A percentile compares a stretch with the other conserved stretches of the same genome.
Evolutionary conservation across 805 yeast species (phyloP).

Genomic region (Candida montana): DNA sequence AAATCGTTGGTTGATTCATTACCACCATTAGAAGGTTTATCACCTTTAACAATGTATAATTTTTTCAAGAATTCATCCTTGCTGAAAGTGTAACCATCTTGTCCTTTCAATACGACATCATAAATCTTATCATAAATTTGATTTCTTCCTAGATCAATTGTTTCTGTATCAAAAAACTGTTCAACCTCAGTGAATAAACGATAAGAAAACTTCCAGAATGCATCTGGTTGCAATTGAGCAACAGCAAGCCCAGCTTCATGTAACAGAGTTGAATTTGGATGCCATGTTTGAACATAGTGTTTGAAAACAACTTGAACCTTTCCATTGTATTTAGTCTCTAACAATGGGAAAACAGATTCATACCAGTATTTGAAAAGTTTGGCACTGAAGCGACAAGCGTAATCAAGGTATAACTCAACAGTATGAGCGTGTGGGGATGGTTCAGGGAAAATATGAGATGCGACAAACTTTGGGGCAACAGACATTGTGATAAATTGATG

Average conservation of each 20-base stretch:
- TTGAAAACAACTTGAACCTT: conserved; percentile 57
- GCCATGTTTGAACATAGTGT: conserved; percentile 90
- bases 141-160: conserved; percentile 46
- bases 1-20: conserved; percentile 55
- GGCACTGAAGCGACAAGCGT: conserved; percentile 71
- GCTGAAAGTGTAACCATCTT: conserved; percentile 17
- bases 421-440: conserved; percentile 25
- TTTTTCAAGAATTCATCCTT: conserved; percentile 29
- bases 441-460: conserved; percentile 21
- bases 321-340: conserved; percentile 41
- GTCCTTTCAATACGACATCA: conserved; percentile 41
- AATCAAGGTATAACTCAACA: conserved; percentile 66
- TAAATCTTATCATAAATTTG: conserved; percentile 51
- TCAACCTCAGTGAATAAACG: conserved; percentile 51
- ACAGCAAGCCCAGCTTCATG: conserved; percentile 72
- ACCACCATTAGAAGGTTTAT: conserved; percentile 46
- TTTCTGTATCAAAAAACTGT: conserved; percentile 57
- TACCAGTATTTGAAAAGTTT: conserved; percentile 56
- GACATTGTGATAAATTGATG: conserved; percentile 21
- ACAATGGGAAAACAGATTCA: conserved; percentile 45
- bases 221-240: conserved; percentile 47
- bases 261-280: conserved; percentile 60
- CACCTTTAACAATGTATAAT: conserved; percentile 24
- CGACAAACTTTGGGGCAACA: conserved; percentile 23
- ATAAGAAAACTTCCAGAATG: conserved; percentile 53